Conservation (phyloP, 2,329 filamentous ascomycete species). For the Orbilia blumenaviensis region DNA sequence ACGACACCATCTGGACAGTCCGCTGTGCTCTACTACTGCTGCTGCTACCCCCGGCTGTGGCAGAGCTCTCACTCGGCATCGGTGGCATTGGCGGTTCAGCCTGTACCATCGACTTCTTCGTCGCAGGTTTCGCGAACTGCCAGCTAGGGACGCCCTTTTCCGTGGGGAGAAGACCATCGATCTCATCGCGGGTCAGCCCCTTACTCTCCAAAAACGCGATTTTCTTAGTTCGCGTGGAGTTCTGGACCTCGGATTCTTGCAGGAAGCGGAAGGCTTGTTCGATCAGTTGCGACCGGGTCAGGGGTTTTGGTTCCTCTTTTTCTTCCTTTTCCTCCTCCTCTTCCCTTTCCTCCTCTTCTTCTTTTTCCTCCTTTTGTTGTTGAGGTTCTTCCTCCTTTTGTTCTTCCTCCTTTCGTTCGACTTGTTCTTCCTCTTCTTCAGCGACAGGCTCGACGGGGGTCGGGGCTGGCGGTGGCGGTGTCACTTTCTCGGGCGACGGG, state of each 20-base stretch:
- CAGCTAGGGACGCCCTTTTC: conserved; percentile 48
- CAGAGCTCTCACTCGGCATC: conserved; percentile 30
- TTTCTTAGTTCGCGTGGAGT: conserved; percentile 47
- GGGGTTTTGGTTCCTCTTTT: conserved; percentile 15
- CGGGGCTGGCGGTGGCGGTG: background rate
- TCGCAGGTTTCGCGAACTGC: conserved; percentile 28
- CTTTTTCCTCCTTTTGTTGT: background rate
- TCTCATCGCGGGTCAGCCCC: conserved; percentile 46
- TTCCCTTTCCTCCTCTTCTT: background rate
- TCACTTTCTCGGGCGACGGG: background rate
- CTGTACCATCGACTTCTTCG: conserved; percentile 36
- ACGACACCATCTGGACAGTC: conserved; percentile 18
- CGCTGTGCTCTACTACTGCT: conserved; percentile 1
- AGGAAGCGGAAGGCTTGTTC: conserved; percentile 49
- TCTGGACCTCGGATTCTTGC: conserved; percentile 45
- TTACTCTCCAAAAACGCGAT: conserved; percentile 48
- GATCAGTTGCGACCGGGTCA: conserved; percentile 28
- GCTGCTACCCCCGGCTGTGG: background rate
- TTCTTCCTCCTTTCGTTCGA: background rate
- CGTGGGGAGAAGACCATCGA: conserved; percentile 37
- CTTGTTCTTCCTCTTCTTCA: background rate
- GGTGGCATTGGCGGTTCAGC: conserved; percentile 46
- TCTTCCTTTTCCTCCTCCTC: background rate
- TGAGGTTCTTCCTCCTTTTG: background rate
- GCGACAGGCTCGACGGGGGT: conserved; percentile 22